Percentiles rank a stretch among this genome's conserved stretches.
These are phyloP conservation scores for Lactifluus hygrophoroides DNA, from an alignment of 768 basidiomycete species.

Conservation along the genomic window DNA sequence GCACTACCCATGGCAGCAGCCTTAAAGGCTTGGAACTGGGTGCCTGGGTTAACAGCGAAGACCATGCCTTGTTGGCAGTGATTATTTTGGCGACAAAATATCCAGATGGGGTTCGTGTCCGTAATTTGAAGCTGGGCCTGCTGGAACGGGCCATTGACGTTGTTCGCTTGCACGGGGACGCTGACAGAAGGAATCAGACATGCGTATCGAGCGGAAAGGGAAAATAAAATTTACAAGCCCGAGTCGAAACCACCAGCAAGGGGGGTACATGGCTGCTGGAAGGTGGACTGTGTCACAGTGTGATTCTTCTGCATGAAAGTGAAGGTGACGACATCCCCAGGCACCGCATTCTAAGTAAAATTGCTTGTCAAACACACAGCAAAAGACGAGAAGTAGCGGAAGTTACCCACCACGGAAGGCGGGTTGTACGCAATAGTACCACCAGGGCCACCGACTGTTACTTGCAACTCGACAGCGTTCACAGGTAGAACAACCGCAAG, in stretches of 20 bases:
- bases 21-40: constrained; percentile 46
- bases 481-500: constrained; percentile 30
- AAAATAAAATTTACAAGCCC: constrained; percentile 41
- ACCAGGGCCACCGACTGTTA: constrained; percentile 40
- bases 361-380: too few relatives aligned
- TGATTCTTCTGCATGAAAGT: constrained; percentile 48
- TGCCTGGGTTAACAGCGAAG: constrained; percentile 54
- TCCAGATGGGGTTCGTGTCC: constrained; percentile 44
- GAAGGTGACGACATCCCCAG: constrained; percentile 42
- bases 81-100: constrained; percentile 46
- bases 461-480: constrained; percentile 33
- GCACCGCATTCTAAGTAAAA: constrained; percentile 33
- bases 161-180: constrained; percentile 37
- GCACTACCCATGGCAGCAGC: constrained; percentile 37
- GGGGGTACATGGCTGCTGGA: constrained; percentile 39
- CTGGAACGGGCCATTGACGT: constrained; percentile 37
- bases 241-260: constrained; percentile 44
- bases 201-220: neutral
- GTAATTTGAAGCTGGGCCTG: constrained; percentile 35
- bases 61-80: constrained; percentile 61
- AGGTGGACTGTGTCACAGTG: constrained; percentile 49
- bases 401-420: constrained; percentile 25
- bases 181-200: constrained; percentile 29
- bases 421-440: constrained; percentile 38
- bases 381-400: neutral